Evolutionary conservation across 2,329 filamentous ascomycete genomes (phyloP).

Genomic region (Pestalotiopsis sp.): DNA sequence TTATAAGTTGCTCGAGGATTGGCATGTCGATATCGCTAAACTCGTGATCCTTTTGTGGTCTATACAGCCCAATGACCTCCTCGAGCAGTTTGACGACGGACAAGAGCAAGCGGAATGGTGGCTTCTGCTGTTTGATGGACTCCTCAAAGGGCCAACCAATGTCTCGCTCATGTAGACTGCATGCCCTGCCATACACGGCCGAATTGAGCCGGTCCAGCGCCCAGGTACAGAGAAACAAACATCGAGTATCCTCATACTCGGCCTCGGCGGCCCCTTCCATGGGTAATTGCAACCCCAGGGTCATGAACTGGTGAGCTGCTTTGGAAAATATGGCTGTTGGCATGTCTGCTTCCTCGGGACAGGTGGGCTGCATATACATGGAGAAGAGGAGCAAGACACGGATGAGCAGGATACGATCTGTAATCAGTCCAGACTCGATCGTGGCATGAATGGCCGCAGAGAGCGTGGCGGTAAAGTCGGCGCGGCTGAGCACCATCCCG

Average conservation of each 20-base stretch:
- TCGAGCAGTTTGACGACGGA: conserved; percentile 58
- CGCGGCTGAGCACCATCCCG: conserved; percentile 40
- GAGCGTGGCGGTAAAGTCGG: conserved; percentile 51
- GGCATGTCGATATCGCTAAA: conserved; percentile 55
- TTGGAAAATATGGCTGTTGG: conserved; percentile 55
- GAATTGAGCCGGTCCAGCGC: conserved; percentile 62
- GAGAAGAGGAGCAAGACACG: conserved; percentile 57
- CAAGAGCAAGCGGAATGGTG: conserved; percentile 60
- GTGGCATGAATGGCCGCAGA: conserved; percentile 51
- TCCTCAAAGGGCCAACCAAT: conserved; percentile 55
- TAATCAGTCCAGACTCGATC: conserved; percentile 56
- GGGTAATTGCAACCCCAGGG: conserved; percentile 56
- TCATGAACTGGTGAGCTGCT: conserved; percentile 60
- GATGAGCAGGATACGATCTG: conserved; percentile 57
- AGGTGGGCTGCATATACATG: conserved; percentile 60
- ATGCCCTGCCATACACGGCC: conserved; percentile 61
- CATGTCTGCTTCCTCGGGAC: conserved; percentile 55
- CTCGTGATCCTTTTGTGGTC: conserved; percentile 54
- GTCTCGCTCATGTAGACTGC: conserved; percentile 63
- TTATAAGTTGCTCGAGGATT: conserved; percentile 59
- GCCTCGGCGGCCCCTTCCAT: conserved; percentile 27
- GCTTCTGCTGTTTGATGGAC: conserved; percentile 52
- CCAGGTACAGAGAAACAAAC: conserved; percentile 61
- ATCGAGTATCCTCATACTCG: conserved; percentile 43
- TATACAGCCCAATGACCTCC: conserved; percentile 61